phyloP scores from a whole-genome alignment of 2,329 filamentous ascomycete genomes.

The Aspergillus thermomutatus region DNA sequence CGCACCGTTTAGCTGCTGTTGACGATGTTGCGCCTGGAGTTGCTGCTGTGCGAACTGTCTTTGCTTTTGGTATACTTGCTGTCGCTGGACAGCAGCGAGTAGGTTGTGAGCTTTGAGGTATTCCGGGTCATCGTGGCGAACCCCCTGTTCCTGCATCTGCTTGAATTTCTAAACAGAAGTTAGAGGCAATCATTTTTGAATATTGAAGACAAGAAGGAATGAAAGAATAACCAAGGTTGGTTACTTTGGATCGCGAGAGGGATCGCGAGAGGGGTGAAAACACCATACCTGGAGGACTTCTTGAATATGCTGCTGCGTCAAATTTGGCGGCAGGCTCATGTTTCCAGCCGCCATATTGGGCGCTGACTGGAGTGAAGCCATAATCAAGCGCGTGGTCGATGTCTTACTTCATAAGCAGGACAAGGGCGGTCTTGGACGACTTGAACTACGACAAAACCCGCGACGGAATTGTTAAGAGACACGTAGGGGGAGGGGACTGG shows the following conservation, averaged over 20 bases:
- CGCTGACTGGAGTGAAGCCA: conserved; percentile 77
- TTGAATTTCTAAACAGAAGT: conserved; percentile 68
- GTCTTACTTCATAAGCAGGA: conserved; percentile 28
- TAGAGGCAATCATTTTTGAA: conserved; percentile 24
- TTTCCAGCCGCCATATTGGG: conserved; percentile 66
- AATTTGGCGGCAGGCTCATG: conserved; percentile 60
- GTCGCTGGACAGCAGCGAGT: conserved; percentile 66
- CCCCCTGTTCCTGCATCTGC: conserved; percentile 81
- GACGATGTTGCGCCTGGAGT: conserved; percentile 39
- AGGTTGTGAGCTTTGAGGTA: conserved; percentile 78
- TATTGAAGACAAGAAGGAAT: neutral
- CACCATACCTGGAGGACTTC: conserved; percentile 58
- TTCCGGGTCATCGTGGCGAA: conserved; percentile 79
- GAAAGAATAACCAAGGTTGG: neutral
- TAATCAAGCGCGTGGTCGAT: conserved; percentile 44
- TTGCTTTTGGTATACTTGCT: conserved; percentile 58
- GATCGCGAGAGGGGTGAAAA: conserved; percentile 3
- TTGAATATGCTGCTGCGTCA: conserved; percentile 75
- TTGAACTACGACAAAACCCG: conserved; percentile 19
- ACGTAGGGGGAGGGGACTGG: conserved; percentile 14
- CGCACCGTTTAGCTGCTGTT: conserved; percentile 46
- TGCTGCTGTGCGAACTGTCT: conserved; percentile 45
- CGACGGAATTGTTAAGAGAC: conserved; percentile 18
- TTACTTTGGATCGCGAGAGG: neutral
- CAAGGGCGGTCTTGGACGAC: conserved; percentile 12